A percentile compares a stretch with the other conserved stretches of the same genome.
Conservation (phyloP, 371 early-diverging fungal genomes). For the Actinomortierella ambigua region DNA sequence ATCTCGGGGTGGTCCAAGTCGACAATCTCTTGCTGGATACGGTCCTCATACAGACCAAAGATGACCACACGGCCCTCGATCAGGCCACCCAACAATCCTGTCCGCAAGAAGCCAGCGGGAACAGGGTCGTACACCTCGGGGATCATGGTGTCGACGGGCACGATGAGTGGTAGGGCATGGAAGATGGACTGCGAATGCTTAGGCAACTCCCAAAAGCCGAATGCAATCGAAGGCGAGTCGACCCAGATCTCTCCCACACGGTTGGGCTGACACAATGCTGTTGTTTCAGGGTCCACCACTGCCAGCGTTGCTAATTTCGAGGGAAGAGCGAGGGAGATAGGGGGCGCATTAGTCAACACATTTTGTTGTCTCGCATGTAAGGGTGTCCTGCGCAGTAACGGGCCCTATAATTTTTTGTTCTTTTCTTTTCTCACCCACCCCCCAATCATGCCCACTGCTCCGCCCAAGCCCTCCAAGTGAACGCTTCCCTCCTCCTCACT, state of each 20-base stretch:
- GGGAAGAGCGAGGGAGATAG: no score
- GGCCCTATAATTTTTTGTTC: no score
- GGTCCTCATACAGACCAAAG: slow-evolving; percentile 79
- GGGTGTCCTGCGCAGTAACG: no score
- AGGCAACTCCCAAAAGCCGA: slow-evolving; percentile 84
- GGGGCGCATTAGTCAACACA: not conserved
- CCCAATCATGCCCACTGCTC: no score
- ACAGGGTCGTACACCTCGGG: slow-evolving; percentile 54
- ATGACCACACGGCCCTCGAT: slow-evolving; percentile 74
- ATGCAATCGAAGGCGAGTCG: slow-evolving; percentile 73
- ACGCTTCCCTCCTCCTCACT: no score
- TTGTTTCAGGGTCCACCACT: slow-evolving; percentile 84
- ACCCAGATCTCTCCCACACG: slow-evolving; percentile 89
- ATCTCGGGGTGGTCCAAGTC: slow-evolving; percentile 48
- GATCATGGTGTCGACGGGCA: slow-evolving; percentile 54
- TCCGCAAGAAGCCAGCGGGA: slow-evolving; percentile 66
- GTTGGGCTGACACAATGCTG: slow-evolving; percentile 73
- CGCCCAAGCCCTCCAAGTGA: no score
- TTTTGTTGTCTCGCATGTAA: no score
- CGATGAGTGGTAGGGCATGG: slow-evolving; percentile 64
- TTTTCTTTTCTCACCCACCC: no score
- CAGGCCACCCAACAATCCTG: slow-evolving; percentile 80
- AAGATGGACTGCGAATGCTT: slow-evolving; percentile 75
- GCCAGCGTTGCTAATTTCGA: slow-evolving; percentile 61
- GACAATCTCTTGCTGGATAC: slow-evolving; percentile 64